Percentiles rank a stretch among this genome's conserved stretches.
These are phyloP conservation scores for Spinacia oleracea DNA, from an alignment of 179 eudicot species.

Conservation along the genomic window DNA sequence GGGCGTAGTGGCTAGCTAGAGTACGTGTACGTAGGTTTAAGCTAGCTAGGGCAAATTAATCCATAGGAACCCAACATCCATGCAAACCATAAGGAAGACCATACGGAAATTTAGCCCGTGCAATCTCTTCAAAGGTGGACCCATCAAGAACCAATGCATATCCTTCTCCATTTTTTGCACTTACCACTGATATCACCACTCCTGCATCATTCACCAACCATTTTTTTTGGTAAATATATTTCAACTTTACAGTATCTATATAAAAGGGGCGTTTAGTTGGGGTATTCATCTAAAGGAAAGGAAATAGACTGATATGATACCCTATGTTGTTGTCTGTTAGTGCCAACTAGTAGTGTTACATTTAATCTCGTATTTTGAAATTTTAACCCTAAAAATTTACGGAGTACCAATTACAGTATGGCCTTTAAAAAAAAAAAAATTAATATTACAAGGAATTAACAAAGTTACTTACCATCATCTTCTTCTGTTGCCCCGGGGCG, in stretches of 20 bases:
- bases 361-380: too few species aligned
- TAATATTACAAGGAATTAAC: too few species aligned
- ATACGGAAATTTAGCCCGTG: slow-evolving; percentile 89
- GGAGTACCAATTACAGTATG: too few species aligned
- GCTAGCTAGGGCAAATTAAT: background rate
- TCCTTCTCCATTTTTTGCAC: slow-evolving; percentile 84
- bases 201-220: slow-evolving; percentile 40
- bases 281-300: too few species aligned
- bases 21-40: too few species aligned
- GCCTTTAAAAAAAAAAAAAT: too few species aligned
- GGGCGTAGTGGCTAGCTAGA: background rate
- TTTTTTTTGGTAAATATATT: background rate
- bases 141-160: slow-evolving; percentile 82
- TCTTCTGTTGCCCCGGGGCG: slow-evolving; percentile 84
- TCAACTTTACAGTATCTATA: too few species aligned
- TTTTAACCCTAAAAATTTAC: too few species aligned
- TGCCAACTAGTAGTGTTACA: too few species aligned
- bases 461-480: slow-evolving; percentile 77
- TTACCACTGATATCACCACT: slow-evolving; percentile 76
- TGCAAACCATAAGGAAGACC: slow-evolving; percentile 96
- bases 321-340: too few species aligned
- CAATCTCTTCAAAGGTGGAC: slow-evolving; percentile 76
- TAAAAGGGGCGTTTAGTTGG: too few species aligned
- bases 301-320: too few species aligned
- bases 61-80: slow-evolving; percentile 92